Evolutionary conservation across 2,329 filamentous ascomycete genomes (phyloP), one percentile per base, ranked within the genome.

Genomic region (Penicillium sp.): DNA sequence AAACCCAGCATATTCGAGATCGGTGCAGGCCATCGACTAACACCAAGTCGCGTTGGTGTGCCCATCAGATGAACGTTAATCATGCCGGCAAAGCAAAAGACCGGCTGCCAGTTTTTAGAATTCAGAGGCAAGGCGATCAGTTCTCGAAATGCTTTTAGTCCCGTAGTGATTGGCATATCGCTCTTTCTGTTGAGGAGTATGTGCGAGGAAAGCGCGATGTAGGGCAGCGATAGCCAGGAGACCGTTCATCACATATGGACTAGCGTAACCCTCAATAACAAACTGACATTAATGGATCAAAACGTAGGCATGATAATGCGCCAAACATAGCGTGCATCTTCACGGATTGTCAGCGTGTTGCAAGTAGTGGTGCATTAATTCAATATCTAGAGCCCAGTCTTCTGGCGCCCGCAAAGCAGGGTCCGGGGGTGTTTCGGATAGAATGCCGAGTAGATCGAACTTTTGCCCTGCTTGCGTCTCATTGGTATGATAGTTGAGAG

Each of bases 351-450:
- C 7, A 64, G 29, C 1, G 58, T 62, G 9, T 59, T 59, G 31
- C 68, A 71, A 73, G 55, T 69, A 78, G 55, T 72, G 69, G 56
- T 79, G 75, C 55, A 79, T 73, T 15, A 78, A 59, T 56, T 78
- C 75, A 14, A 77, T 61, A 54, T 77, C 73, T 14, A 71, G 61
- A 8, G 42, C 54, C 62, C 58, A 64, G 49, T 64, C 57, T 31
- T 64, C 60, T 11, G 45, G 15, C 25, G 51, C 51, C 12, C 50
- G 43, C 9, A 25, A 23, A 25, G 48, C 26, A 15, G 23, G 11
- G n/a, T 26, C 42, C 18, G 26, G 47, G 25, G 50, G 42, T 1
- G 58, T 33, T 22, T 43, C 46, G 2, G 60, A 46, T 3, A 64
- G 25, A n/a, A 51, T 54, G 2, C 49, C 44, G 6, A 64, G 47